These are phyloP conservation scores for Musa balbisiana DNA, from an alignment of 202 grass and related monocot species.

Conservation along the genomic window DNA sequence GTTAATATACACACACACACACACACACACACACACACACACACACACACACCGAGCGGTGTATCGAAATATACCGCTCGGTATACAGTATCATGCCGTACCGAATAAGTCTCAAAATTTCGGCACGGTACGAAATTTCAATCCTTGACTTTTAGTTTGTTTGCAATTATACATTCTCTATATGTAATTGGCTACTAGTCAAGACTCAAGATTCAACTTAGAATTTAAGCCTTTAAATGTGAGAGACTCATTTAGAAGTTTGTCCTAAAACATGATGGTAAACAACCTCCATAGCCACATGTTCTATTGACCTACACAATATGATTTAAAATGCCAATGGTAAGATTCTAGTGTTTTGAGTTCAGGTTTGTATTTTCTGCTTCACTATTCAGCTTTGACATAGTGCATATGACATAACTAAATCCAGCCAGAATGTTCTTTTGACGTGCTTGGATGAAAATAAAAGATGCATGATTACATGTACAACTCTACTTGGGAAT, in stretches of 20 bases:
- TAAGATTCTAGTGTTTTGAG: background rate
- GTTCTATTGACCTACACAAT: background rate
- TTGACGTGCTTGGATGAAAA: background rate
- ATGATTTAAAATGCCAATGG: background rate
- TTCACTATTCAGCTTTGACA: background rate
- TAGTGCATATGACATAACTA: background rate
- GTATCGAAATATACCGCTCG: too few species aligned
- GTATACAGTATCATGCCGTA: too few species aligned
- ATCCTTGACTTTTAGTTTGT: background rate
- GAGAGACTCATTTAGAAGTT: background rate
- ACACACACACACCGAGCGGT: too few species aligned
- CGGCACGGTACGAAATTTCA: too few species aligned
- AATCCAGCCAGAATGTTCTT: background rate
- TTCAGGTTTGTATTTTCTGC: background rate
- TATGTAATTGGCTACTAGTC: too few species aligned
- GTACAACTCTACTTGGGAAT: background rate
- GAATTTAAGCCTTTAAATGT: too few species aligned
- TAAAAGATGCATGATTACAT: background rate
- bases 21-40: too few species aligned
- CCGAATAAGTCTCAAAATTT: too few species aligned
- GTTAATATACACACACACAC: too few species aligned
- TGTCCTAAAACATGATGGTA: background rate
- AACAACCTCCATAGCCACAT: too few species aligned
- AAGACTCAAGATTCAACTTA: too few species aligned
- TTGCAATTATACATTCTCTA: background rate